Evolutionary conservation across 2,329 filamentous ascomycete genomes (phyloP), one percentile per base, ranked within the genome.

Genomic region (Gnomoniopsis smithogilvyi): DNA sequence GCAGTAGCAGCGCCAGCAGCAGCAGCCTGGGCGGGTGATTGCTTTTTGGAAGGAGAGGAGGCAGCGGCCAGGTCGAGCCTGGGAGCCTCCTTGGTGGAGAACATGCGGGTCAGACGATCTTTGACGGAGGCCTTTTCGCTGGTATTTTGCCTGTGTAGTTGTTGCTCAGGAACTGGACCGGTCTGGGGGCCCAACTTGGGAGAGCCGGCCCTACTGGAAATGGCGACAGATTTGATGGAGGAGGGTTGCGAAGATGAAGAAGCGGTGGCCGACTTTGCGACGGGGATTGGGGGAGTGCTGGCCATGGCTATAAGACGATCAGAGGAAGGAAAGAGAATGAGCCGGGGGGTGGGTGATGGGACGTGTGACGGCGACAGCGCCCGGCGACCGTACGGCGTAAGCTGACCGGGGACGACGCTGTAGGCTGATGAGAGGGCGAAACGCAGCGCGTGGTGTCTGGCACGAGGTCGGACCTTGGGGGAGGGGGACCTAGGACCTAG

Each of bases 91-190:
- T 82, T 85, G 64, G 77, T 80, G 56, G 80, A 85, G 72, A 88
- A 88, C 80, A 88, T 88, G 75, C 85, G 81, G 45, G 84, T 83
- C 58, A 88, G 70, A 50, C 84, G 81, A 68, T 86, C 84, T 69
- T 87, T 88, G 73, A 88, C 84, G 15, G 83, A 85, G 2, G 80
- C 70, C 70, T 83, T 86, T 66, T 86, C 83, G 30, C 26, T 43
- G 43, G 43, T 15, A 58, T 73, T 66, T 56, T 72, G 72, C 64
- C 72, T 78, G 57, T 71, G 68, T 56, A 70, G 63, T 56, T 66
- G 67, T 36, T 78, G 76, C 50, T 62, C 57, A 54, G 65, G 66
- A 56, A 63, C 58, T 14, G 64, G 62, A 36, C 72, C 76, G 64
- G 79, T 78, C 56, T 77, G 74, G 21, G 74, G 73, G 56, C 65